These are phyloP conservation scores for Fusarium burgessii DNA, from an alignment of 2,329 filamentous ascomycete species.

Conservation along the genomic window DNA sequence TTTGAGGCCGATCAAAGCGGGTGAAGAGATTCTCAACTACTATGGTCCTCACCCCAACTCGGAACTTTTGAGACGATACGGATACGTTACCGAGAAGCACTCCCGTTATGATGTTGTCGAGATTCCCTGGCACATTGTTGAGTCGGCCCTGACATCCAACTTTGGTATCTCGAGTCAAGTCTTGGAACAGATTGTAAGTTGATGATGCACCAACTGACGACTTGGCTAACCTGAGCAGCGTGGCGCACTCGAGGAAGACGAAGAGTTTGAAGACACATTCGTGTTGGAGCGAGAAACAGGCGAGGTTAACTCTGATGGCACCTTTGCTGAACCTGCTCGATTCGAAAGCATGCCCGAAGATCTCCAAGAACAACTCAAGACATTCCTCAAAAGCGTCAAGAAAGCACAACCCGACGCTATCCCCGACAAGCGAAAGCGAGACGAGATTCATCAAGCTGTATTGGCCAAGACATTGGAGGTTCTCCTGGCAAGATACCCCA, in stretches of 20 bases:
- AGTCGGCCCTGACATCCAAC: conserved; percentile 56
- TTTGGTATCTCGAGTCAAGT: conserved; percentile 54
- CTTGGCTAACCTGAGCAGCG: conserved; percentile 50
- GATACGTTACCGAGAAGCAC: conserved; percentile 86
- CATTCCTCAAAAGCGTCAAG: conserved; percentile 62
- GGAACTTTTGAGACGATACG: conserved; percentile 85
- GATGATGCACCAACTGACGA: too few relatives aligned
- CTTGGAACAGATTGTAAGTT: conserved; percentile 58
- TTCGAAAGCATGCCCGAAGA: conserved; percentile 62
- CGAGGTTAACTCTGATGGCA: conserved; percentile 64
- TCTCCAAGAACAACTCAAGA: conserved; percentile 64
- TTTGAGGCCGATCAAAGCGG: conserved; percentile 74
- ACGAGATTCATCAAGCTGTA: conserved; percentile 58
- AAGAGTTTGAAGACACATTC: conserved; percentile 80
- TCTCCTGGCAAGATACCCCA: conserved; percentile 57
- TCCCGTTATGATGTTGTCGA: conserved; percentile 86
- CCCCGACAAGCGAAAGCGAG: conserved; percentile 63
- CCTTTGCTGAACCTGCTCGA: conserved; percentile 53
- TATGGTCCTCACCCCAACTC: conserved; percentile 87
- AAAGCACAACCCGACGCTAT: conserved; percentile 58
- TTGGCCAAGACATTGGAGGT: conserved; percentile 55
- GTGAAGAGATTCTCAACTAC: conserved; percentile 87
- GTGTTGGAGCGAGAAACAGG: conserved; percentile 70
- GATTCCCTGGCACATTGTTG: conserved; percentile 72
- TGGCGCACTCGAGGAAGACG: conserved; percentile 68